These are phyloP conservation scores for Dionaea muscipula DNA, from an alignment of 179 eudicot species.

Conservation along the genomic window DNA sequence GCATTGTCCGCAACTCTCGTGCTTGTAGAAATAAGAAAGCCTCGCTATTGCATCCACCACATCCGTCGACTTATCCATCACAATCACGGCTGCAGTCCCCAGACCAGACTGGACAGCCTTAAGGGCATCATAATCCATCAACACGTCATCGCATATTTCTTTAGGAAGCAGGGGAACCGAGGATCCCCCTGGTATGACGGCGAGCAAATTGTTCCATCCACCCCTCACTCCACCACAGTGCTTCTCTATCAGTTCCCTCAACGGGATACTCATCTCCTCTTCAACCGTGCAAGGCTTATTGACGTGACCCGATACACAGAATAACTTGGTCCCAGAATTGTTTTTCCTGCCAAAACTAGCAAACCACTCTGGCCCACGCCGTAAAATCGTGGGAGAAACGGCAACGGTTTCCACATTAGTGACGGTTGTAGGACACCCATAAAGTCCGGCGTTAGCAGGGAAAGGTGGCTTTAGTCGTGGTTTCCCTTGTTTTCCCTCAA, in stretches of 20 bases:
- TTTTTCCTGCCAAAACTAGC: constrained; percentile 89
- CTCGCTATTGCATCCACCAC: constrained; percentile 92
- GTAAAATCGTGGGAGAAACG: constrained; percentile 77
- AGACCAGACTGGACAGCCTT: constrained; percentile 84
- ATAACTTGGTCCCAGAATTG: constrained; percentile 79
- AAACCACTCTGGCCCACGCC: constrained; percentile 96
- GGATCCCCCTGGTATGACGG: constrained; percentile 91
- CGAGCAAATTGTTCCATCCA: constrained; percentile 93
- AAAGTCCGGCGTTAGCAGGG: constrained; percentile 89
- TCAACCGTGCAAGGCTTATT: constrained; percentile 97
- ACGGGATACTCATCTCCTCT: constrained; percentile 91
- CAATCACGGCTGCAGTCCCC: constrained; percentile 96
- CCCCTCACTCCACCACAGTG: constrained; percentile 97
- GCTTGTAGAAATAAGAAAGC: constrained; percentile 95
- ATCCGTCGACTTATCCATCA: constrained; percentile 95
- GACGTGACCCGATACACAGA: constrained; percentile 85
- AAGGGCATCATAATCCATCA: constrained; percentile 96
- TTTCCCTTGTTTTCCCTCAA: constrained; percentile 95
- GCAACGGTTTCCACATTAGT: constrained; percentile 98
- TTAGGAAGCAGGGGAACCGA: constrained; percentile 84
- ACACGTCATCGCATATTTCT: constrained; percentile 71
- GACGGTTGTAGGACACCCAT: constrained; percentile 93
- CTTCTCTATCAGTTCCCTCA: constrained; percentile 81
- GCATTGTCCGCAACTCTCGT: constrained; percentile 96
- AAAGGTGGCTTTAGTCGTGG: constrained; percentile 97